Base-by-base conservation (phyloP, 2,329 filamentous ascomycete species). In the Ceratocystis colombiana region DNA sequence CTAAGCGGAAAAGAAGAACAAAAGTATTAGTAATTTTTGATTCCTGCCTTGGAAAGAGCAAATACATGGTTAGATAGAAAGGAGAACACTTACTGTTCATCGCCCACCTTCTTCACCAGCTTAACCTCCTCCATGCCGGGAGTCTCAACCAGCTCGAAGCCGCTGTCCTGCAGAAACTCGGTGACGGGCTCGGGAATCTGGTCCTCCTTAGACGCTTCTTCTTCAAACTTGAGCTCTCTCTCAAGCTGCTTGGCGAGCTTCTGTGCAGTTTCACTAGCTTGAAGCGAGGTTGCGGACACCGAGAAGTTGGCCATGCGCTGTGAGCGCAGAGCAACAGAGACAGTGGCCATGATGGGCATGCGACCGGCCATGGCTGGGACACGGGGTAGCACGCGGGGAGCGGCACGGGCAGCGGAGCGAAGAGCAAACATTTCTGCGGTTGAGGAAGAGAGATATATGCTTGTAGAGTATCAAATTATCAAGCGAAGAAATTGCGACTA, bases 51-150 rank as follows among this genome's bases (percentile, higher is more conserved):
- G 1, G 44, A 15, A 12, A 17, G 44, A 3, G 17, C 6, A 20
- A 22, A 53, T 25, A 3, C 6, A 28, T 15, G 1, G 28, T 25
- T 41, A 15, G 12, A 41, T 12, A 12, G 10, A 41, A 53, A n/a
- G 65, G 5, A 25, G 61, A 69, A 64, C 62, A 76, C 86, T 77
- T 77, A 94, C 90, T 87, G 90, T 80, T 99, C 94, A 69, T 96
- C 87, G 72, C 88, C 89, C 73, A 89, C 93, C 70, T 84, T 87
- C 73, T 92, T 88, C 68, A 85, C 88, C 70, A 99, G 82, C 73
- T 88, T 82, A 71, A 99, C 89, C 71, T 96, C 90, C 79, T 97
- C 89, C 76, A 90, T 84, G 69, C 94, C 94, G 33, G 87, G 81
- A 41, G 82, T 84, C 76, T 99, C 94, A 73, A 89, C 80, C 69